Evolutionary conservation across 169 alveolate species (phyloP), one percentile per base, ranked within the genome.

Genomic region (Plasmodium falciparum): DNA sequence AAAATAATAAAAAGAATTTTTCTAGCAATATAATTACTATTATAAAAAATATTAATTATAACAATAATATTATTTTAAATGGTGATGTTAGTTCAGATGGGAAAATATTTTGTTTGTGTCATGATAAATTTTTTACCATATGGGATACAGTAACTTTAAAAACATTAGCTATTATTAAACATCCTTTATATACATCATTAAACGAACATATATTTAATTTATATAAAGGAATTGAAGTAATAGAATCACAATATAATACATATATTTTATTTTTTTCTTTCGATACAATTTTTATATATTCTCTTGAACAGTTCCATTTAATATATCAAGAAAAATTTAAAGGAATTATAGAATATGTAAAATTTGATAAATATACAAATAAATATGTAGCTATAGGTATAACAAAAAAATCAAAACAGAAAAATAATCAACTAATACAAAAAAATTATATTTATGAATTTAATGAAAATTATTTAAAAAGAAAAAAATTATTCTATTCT

Each of bases 41-140:
- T 12, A 66, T 76, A 47, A 76, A 76, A 15, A 52, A 69, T 3
- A 26, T 76, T 9, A 63, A 76, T 58, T 65, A 76, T 52, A 76
- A 76, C 13, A 63, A 76, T 58, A 43, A 39, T 39, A 70, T 54
- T n/a, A 76, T 76, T 58, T 29, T 76, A 17, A 26, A 69, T 13
- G 89, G 76, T 11, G 89, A 63, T 54, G 65, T 76, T 11, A 76
- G 78, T 29, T 50, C 45, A 33, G 89, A 76, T 56, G 89, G 89
- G 13, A 52, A 52, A 26, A 63, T 76, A 20, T 69, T 76, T 4
- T 76, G 89, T 58, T 65, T 76, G 33, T 76, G 89, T 7, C 89
- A 76, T 20, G 76, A 76, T 65, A 65, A 20, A 13, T 7, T 76
- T n/a, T 65, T 76, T 13, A 65, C 61, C 7, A 65, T 76, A 49